A percentile compares a stretch with the other conserved stretches of the same genome.
phyloP scores from a whole-genome alignment of 75 land plant species.

The Cunninghamia lanceolata region DNA sequence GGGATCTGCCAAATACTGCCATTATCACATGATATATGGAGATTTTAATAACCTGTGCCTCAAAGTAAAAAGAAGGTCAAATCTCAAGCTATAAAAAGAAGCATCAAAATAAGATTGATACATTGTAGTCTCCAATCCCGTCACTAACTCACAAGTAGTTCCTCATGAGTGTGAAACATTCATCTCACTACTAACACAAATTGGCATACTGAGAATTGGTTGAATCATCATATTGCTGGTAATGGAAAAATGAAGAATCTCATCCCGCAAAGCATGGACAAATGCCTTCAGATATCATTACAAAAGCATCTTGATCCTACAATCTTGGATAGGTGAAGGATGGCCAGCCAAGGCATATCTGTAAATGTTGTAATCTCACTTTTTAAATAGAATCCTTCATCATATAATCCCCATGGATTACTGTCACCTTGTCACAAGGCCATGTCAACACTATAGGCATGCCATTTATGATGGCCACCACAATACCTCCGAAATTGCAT shows the following conservation, averaged over 20 bases:
- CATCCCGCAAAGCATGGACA: not conserved
- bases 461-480: not conserved
- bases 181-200: not conserved
- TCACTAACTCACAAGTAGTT: not conserved
- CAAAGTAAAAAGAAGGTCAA: too few species aligned
- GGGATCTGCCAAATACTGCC: not conserved
- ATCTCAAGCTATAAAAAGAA: not conserved
- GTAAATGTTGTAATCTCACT: not conserved
- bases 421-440: not conserved
- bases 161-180: not conserved
- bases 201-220: not conserved
- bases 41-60: too few species aligned
- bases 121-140: not conserved
- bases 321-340: not conserved
- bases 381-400: not conserved
- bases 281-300: not conserved
- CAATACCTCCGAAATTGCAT: not conserved
- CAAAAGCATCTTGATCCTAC: not conserved
- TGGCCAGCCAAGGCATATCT: not conserved
- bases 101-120: not conserved
- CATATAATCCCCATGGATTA: not conserved
- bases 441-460: not conserved
- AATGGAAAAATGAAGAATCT: not conserved
- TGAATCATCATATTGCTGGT: not conserved
- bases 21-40: not conserved